Percentiles rank a stretch among this genome's conserved stretches.
These are phyloP conservation scores for Colletotrichum viniferum DNA, from an alignment of 2,329 filamentous ascomycete genomes.

Conservation along the genomic window DNA sequence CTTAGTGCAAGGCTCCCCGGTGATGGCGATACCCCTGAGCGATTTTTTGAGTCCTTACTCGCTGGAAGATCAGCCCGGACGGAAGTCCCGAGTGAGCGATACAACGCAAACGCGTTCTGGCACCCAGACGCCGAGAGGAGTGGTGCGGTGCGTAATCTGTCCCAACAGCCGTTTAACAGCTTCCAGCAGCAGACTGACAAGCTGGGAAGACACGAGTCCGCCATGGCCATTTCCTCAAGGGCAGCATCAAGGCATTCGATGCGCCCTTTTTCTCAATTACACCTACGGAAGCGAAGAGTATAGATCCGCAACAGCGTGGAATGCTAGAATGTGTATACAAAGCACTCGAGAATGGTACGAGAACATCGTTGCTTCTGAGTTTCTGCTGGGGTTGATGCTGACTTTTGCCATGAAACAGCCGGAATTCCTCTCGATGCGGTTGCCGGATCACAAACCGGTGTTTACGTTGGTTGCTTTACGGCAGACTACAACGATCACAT, in stretches of 20 bases:
- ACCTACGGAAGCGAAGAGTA: constrained; percentile 28
- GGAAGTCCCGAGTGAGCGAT: constrained; percentile 30
- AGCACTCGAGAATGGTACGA: constrained; percentile 26
- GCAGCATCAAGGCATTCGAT: constrained; percentile 27
- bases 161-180: neutral
- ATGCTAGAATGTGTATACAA: constrained; percentile 40
- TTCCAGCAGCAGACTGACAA: neutral
- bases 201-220: constrained; percentile 17
- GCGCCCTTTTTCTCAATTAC: constrained; percentile 33
- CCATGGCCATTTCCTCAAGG: constrained; percentile 31
- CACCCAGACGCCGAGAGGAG: constrained; percentile 30
- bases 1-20: constrained; percentile 52
- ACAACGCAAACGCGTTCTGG: constrained; percentile 33
- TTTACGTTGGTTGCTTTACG: constrained; percentile 31
- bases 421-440: constrained; percentile 25
- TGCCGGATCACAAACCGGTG: constrained; percentile 22
- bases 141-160: constrained; percentile 25
- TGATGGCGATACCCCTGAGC: constrained; percentile 41
- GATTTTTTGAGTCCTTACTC: constrained; percentile 49
- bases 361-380: neutral
- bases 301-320: constrained; percentile 37
- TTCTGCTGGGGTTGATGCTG: neutral
- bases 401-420: neutral
- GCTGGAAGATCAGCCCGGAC: constrained; percentile 29
- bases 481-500: constrained; percentile 26